Conservation (phyloP, 768 basidiomycete species). For the Gyrodon lividus region DNA sequence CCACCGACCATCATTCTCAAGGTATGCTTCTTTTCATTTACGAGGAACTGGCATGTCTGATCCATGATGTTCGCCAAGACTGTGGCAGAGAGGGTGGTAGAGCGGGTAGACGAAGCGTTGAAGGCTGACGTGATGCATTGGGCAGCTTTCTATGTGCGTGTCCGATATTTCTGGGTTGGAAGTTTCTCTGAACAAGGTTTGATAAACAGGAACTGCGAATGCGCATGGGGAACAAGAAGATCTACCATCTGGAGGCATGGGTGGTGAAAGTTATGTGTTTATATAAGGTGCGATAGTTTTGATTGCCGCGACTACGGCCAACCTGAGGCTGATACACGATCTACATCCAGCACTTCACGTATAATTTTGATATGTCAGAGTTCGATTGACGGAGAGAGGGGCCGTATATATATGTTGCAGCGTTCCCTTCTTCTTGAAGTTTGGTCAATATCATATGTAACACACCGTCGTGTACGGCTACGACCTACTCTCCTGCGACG, state of each 20-base stretch:
- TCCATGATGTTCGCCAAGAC: constrained; percentile 53
- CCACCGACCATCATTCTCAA: constrained; percentile 90
- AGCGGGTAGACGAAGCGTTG: constrained; percentile 83
- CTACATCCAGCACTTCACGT: constrained; percentile 28
- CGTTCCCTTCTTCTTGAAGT: neutral
- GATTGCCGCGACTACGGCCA: neutral
- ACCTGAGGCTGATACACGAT: neutral
- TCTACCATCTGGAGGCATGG: constrained; percentile 97
- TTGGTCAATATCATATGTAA: neutral
- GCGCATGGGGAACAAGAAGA: constrained; percentile 90
- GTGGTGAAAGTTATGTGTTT: constrained; percentile 94
- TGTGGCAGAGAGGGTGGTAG: constrained; percentile 82
- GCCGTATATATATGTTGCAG: neutral
- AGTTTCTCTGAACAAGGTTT: neutral
- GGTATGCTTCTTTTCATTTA: constrained; percentile 43
- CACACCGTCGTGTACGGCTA: no score
- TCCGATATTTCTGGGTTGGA: neutral
- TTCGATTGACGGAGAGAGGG: constrained; percentile 22
- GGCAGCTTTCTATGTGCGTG: constrained; percentile 91
- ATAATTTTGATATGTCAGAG: constrained; percentile 34
- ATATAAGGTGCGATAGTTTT: constrained; percentile 58
- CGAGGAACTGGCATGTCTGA: constrained; percentile 1
- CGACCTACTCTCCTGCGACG: no score
- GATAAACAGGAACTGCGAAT: constrained; percentile 85
- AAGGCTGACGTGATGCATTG: constrained; percentile 96